A percentile compares a stretch with the other conserved stretches of the same genome.
These are phyloP conservation scores for Alectoria sarmentosa DNA, from an alignment of 495 filamentous ascomycete genomes.

Conservation along the genomic window DNA sequence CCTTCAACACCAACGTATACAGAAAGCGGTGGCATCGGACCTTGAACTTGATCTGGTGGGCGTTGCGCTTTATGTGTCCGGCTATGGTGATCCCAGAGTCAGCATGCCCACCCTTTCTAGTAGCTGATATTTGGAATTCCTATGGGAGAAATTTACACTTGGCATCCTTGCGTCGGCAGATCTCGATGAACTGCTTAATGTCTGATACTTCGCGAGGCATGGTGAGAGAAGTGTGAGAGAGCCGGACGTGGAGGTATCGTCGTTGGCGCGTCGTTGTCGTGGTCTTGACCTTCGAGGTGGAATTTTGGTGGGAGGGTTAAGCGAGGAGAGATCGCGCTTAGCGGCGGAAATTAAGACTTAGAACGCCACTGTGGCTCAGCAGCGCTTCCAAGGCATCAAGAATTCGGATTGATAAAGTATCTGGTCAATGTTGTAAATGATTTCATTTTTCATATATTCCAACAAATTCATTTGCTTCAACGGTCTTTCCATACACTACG, in stretches of 20 bases:
- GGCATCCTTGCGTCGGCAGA: slow-evolving; percentile 97
- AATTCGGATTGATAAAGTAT: not conserved
- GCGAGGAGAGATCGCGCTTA: slow-evolving; percentile 14
- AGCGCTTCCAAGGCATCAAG: slow-evolving; percentile 1
- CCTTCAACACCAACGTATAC: slow-evolving; percentile 96
- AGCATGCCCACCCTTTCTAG: slow-evolving; percentile 24
- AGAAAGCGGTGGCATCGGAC: slow-evolving; percentile 91
- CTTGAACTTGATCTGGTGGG: slow-evolving; percentile 98
- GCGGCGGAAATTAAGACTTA: not conserved
- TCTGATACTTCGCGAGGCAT: slow-evolving; percentile 99
- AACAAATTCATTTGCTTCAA: not conserved
- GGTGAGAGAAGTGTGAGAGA: slow-evolving; percentile 34
- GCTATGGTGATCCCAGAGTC: slow-evolving; percentile 48
- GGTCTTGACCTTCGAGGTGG: not conserved
- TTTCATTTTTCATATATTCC: not conserved
- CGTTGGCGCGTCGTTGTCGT: slow-evolving; percentile 21
- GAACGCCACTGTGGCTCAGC: slow-evolving; percentile 19
- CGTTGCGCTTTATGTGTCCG: slow-evolving; percentile 95
- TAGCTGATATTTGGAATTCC: not conserved
- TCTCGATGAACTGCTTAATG: slow-evolving; percentile 99
- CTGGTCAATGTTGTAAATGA: not conserved
- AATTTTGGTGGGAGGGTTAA: slow-evolving; percentile 19
- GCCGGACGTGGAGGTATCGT: slow-evolving; percentile 18
- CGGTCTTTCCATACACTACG: too few relatives aligned
- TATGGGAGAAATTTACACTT: slow-evolving; percentile 57